Conservation (phyloP, 371 early-diverging fungal genomes). For the Conidiobolus incongruus region DNA sequence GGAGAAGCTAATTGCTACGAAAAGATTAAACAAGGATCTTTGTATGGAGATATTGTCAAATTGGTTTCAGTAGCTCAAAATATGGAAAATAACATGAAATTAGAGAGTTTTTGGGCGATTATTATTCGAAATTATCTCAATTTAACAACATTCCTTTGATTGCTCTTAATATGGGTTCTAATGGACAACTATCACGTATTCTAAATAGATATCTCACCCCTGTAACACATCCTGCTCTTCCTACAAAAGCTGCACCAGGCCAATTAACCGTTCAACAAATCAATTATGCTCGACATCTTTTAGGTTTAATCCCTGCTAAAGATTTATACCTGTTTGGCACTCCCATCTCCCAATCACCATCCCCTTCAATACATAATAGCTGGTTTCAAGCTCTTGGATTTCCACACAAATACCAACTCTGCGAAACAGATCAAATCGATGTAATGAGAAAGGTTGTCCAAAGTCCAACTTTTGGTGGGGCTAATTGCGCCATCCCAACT, state of each 20-base stretch:
- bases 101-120: conserved; percentile 30
- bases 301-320: conserved; percentile 37
- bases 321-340: conserved; percentile 75
- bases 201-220: conserved; percentile 74
- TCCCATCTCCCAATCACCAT: conserved; percentile 73
- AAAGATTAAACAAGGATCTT: conserved; percentile 15
- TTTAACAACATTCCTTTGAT: conserved; percentile 40
- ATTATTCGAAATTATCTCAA: conserved; percentile 10
- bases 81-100: conserved; percentile 54
- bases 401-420: conserved; percentile 42
- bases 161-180: conserved; percentile 80
- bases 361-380: conserved; percentile 81
- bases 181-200: conserved; percentile 72
- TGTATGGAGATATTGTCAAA: conserved; percentile 71
- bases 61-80: conserved; percentile 57
- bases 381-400: conserved; percentile 67
- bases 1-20: conserved; percentile 24
- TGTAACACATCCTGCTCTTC: conserved; percentile 66
- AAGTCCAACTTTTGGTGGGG: conserved; percentile 69
- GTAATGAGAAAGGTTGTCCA: conserved; percentile 26
- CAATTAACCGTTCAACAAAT: conserved; percentile 77
- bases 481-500: conserved; percentile 85
- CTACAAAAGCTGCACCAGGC: conserved; percentile 78
- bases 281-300: conserved; percentile 30
- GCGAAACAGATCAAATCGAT: conserved; percentile 28